Evolutionary conservation across 768 basidiomycete genomes (phyloP), one percentile per base, ranked within the genome.

Genomic region (Cystobasidium tubakii): DNA sequence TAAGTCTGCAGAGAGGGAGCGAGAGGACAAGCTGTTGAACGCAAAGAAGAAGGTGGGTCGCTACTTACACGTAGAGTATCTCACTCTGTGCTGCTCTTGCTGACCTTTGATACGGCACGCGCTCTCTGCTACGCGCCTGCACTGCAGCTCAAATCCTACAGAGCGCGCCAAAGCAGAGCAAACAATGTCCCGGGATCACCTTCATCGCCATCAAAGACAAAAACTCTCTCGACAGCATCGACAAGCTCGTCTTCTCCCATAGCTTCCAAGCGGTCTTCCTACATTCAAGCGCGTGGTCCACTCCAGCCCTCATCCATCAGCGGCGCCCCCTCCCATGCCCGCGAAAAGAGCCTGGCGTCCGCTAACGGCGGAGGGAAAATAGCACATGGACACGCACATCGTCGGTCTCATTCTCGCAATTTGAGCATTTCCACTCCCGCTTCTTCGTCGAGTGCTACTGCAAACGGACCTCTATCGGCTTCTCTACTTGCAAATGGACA

Each of bases 31-130:
- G 44, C 76, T 78, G 42, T 64, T 70, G 71, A 73, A 73, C 19
- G 77, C 77, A 9, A 77, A 76, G 72, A 77, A 76, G 62, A 78
- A 78, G 77, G 77, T 78, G 46, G 50, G 63, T 19, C n/a, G n/a
- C n/a, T n/a, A n/a, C n/a, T n/a, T n/a, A n/a, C n/a, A n/a, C n/a
- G n/a, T 10, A 19, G 31, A 3, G 21, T 7, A 10, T 13, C 15
- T 33, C 25, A 57, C 57, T 15, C 53, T n/a, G 17, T 25, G 4
- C 0, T 19, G n/a, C 15, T 1, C 15, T 25, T 15, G 42, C 6
- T 50, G 39, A 6, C 1, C 21, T 50, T 6, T 50, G 46, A 17
- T 17, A 6, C n/a, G 10, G 21, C 13, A 17, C 46, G 43, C 13
- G 25, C 33, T 12, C 42, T 27, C 6, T n/a, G n/a, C n/a, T n/a